A percentile compares a stretch with the other conserved stretches of the same genome.
Evolutionary conservation across 306 rosid species (phyloP).

Genomic region (Vigna nakashimae): DNA sequence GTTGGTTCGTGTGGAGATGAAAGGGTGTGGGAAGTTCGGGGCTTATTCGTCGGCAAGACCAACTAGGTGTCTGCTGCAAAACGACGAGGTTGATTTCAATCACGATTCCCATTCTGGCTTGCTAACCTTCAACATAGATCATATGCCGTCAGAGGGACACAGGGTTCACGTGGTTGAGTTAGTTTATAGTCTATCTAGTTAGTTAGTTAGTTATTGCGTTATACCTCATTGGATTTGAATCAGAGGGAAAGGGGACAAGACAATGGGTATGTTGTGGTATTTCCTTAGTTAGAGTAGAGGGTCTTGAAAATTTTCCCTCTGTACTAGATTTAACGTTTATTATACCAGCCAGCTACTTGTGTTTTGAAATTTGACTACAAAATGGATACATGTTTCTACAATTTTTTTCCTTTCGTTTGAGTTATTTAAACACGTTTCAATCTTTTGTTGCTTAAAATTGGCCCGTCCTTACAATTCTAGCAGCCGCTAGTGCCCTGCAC

Average conservation of each 20-base stretch:
- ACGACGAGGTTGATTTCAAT: constrained; percentile 51
- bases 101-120: constrained; percentile 64
- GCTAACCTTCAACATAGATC: constrained; percentile 58
- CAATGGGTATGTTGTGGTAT: neutral
- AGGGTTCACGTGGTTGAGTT: constrained; percentile 63
- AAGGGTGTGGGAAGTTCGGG: constrained; percentile 84
- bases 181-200: constrained; percentile 7
- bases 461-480: too few species aligned
- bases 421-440: neutral
- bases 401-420: neutral
- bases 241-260: neutral
- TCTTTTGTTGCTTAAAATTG: neutral
- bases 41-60: constrained; percentile 75
- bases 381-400: neutral
- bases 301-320: neutral
- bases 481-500: too few species aligned
- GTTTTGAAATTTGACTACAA: constrained; percentile 19
- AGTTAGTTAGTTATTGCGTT: neutral
- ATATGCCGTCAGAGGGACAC: constrained; percentile 64
- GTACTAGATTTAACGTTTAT: neutral
- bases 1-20: constrained; percentile 65
- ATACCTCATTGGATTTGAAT: neutral
- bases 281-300: neutral
- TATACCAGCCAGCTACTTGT: constrained; percentile 6
- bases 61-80: constrained; percentile 60